Evolutionary conservation across 2,329 filamentous ascomycete genomes (phyloP).

Genomic region (Cladosporium sp.): DNA sequence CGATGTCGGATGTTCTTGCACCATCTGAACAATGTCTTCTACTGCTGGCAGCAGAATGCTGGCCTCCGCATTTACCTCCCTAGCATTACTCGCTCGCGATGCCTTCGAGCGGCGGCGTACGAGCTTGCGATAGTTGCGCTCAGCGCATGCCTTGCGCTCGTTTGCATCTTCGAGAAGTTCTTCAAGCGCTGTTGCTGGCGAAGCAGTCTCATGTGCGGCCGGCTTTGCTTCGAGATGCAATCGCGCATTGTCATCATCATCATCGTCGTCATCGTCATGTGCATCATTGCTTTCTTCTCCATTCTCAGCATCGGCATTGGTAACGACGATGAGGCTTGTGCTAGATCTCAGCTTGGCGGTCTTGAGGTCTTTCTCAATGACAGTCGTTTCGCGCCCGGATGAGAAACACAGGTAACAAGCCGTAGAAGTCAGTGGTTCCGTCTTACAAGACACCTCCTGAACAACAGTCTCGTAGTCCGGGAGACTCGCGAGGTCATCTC

Average conservation of each 20-base stretch:
- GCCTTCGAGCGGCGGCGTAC: neutral
- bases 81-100: neutral
- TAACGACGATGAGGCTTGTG: slow-evolving; percentile 54
- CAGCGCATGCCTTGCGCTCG: slow-evolving; percentile 36
- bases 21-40: slow-evolving; percentile 49
- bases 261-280: neutral
- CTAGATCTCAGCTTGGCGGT: slow-evolving; percentile 49
- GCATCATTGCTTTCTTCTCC: neutral
- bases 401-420: slow-evolving; percentile 60
- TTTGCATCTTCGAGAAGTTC: slow-evolving; percentile 39
- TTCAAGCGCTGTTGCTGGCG: slow-evolving; percentile 17
- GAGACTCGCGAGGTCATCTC: neutral
- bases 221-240: neutral
- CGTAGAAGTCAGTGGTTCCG: slow-evolving; percentile 44
- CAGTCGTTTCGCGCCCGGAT: slow-evolving; percentile 48
- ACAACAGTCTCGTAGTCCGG: slow-evolving; percentile 34
- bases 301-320: slow-evolving; percentile 54
- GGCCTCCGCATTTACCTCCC: neutral
- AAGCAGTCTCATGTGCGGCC: neutral
- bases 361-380: slow-evolving; percentile 58
- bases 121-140: slow-evolving; percentile 32
- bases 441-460: neutral
- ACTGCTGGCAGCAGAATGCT: slow-evolving; percentile 26
- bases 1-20: slow-evolving; percentile 53
- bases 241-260: slow-evolving; percentile 23